Conservation (phyloP, 495 filamentous ascomycete species). For the Diplogelasinospora grovesii region DNA sequence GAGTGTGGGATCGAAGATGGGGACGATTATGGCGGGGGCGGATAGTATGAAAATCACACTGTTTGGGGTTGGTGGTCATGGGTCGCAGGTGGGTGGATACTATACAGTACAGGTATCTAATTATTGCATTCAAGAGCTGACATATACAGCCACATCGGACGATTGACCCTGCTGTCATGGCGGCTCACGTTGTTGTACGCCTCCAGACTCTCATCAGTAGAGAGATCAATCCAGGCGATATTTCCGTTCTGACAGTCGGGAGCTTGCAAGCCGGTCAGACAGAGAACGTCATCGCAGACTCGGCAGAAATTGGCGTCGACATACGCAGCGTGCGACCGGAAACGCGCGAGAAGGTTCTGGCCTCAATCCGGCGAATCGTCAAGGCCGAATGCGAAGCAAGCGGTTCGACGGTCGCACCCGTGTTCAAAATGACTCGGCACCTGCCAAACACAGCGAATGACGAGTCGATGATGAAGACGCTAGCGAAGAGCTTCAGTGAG, state of each 20-base stretch:
- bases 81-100: slow-evolving; percentile 13
- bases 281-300: slow-evolving; percentile 49
- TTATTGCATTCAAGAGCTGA: too few species aligned
- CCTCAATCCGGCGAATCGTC: background rate
- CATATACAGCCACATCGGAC: slow-evolving; percentile 38
- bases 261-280: slow-evolving; percentile 44
- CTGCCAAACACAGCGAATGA: slow-evolving; percentile 2
- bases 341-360: background rate
- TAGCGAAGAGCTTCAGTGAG: background rate
- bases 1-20: slow-evolving; percentile 34
- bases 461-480: background rate
- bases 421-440: background rate
- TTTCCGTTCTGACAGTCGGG: slow-evolving; percentile 49
- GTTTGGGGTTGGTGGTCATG: slow-evolving; percentile 50
- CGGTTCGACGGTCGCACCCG: background rate
- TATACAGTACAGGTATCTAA: background rate
- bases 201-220: slow-evolving; percentile 51
- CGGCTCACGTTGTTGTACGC: slow-evolving; percentile 40
- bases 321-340: background rate
- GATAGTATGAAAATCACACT: slow-evolving; percentile 40
- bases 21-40: slow-evolving; percentile 33
- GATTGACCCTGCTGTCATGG: slow-evolving; percentile 53
- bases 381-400: background rate
- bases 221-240: slow-evolving; percentile 43
- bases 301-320: background rate